A percentile compares a stretch with the other conserved stretches of the same genome.
These are phyloP conservation scores for Plasmodium vivax DNA, from an alignment of 169 alveolate genomes.

Conservation along the genomic window DNA sequence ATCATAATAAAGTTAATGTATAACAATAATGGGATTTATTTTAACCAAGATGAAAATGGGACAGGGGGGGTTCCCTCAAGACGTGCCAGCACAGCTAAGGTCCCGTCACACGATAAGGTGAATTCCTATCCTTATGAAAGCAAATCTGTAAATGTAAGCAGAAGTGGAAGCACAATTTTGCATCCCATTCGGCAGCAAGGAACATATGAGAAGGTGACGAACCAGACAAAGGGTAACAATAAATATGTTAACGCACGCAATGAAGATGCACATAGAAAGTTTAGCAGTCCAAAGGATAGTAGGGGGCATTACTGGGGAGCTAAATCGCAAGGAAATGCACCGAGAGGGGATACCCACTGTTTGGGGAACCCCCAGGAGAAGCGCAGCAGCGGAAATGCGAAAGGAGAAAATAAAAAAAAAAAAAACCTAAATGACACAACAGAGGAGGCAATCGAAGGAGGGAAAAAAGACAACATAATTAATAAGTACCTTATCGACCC, in stretches of 20 bases:
- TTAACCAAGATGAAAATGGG: constrained; percentile 32
- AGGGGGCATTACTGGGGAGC: not conserved
- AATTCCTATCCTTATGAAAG: not conserved
- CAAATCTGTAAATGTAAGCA: not conserved
- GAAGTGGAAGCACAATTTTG: not conserved
- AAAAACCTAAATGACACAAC: not conserved
- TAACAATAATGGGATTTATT: constrained; percentile 60
- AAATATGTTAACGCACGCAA: not conserved
- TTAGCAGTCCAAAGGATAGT: not conserved
- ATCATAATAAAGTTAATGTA: constrained; percentile 58
- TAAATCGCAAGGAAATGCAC: not conserved
- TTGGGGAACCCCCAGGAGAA: not conserved
- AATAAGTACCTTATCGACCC: constrained; percentile 47
- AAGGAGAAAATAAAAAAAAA: not conserved
- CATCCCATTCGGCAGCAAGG: not conserved
- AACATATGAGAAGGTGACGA: not conserved
- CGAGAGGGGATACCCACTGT: not conserved
- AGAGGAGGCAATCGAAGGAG: not conserved
- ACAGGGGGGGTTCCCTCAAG: not conserved
- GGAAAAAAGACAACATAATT: constrained; percentile 22
- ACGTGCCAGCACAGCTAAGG: not conserved
- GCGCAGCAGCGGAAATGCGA: not conserved
- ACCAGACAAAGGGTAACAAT: not conserved
- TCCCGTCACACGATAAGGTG: not conserved
- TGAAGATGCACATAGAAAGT: not conserved